Evolutionary conservation across 225 moss, liverwort and hornwort genomes (phyloP).

Genomic region (Marchantia polymorpha): DNA sequence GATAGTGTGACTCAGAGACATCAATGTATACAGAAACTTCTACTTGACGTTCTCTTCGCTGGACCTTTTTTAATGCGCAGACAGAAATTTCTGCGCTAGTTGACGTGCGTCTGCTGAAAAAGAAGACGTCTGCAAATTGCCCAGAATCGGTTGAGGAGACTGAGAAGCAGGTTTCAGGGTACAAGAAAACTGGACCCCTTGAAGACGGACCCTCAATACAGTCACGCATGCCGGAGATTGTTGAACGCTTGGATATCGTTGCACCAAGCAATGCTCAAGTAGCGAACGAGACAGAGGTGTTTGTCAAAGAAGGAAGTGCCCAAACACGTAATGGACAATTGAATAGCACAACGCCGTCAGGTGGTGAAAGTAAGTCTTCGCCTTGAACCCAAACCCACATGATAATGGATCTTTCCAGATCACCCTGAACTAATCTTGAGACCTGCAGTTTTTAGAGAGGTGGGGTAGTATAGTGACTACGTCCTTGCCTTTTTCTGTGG

Average conservation of each 20-base stretch:
- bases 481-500: too few relatives aligned
- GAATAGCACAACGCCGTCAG: not conserved
- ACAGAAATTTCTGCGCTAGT: constrained; percentile 32
- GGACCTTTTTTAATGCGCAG: constrained; percentile 20
- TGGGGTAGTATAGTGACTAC: too few relatives aligned
- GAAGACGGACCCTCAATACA: not conserved
- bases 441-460: too few relatives aligned
- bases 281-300: not conserved
- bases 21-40: too few relatives aligned
- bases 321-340: not conserved
- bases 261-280: not conserved
- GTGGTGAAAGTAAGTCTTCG: not conserved
- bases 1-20: too few relatives aligned
- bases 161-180: not conserved
- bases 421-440: too few relatives aligned
- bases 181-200: not conserved
- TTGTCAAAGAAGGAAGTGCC: not conserved
- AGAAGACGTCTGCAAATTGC: not conserved
- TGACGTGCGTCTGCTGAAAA: constrained; percentile 35
- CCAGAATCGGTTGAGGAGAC: not conserved
- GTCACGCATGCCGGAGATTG: not conserved
- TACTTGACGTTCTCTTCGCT: too few relatives aligned
- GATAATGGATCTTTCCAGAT: too few relatives aligned
- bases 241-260: not conserved
- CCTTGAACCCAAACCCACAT: not conserved